phyloP scores from a whole-genome alignment of 2,329 filamentous ascomycete species.

The Fusarium succisae region DNA sequence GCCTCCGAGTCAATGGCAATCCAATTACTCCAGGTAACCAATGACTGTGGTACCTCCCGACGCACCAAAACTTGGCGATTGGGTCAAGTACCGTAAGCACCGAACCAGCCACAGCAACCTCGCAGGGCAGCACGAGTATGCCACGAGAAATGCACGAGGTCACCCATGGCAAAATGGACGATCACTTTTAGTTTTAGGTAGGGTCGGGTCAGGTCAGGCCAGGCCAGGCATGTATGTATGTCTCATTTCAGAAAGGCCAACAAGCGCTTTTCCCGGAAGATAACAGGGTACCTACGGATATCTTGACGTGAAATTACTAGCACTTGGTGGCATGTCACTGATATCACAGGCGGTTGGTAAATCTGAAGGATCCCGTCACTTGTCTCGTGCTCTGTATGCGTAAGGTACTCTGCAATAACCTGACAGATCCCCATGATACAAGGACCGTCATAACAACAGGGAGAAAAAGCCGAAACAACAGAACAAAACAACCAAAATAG shows the following conservation, averaged over 20 bases:
- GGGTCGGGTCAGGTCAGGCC: not conserved
- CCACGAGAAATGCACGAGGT: conserved; percentile 32
- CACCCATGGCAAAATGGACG: conserved; percentile 14
- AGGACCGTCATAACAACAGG: not conserved
- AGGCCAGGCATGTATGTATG: not conserved
- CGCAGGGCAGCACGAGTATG: conserved; percentile 10
- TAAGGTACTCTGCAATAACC: not conserved
- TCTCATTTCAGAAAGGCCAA: conserved; percentile 9
- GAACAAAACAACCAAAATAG: not conserved
- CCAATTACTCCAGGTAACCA: not conserved
- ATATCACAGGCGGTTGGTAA: not conserved
- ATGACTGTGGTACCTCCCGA: conserved; percentile 1
- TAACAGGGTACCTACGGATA: not conserved
- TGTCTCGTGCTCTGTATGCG: not conserved
- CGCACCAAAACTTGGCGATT: conserved; percentile 9
- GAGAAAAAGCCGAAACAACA: not conserved
- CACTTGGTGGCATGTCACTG: conserved; percentile 2
- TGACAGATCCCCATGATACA: not conserved
- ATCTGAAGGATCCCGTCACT: not conserved
- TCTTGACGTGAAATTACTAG: conserved; percentile 3
- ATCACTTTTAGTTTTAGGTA: conserved; percentile 17
- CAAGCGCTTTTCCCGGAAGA: conserved; percentile 21
- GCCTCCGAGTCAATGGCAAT: conserved; percentile 19
- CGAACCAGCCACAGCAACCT: not conserved
- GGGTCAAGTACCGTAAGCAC: conserved; percentile 14